These are phyloP conservation scores for Cladosporium sp. DNA, from an alignment of 2,329 filamentous ascomycete genomes.

Conservation along the genomic window DNA sequence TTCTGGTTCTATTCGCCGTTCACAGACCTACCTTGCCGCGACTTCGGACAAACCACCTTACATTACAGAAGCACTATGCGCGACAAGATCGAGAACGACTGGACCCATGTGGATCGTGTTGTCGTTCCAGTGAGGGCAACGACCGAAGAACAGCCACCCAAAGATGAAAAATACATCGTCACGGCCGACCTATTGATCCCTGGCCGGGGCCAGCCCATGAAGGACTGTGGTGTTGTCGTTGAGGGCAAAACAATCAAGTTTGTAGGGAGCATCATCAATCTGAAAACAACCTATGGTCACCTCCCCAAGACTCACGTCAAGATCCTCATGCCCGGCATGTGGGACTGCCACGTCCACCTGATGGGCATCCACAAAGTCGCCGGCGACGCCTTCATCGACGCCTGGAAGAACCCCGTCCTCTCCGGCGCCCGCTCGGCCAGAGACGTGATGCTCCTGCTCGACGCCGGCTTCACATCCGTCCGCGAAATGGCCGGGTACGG, in stretches of 20 bases:
- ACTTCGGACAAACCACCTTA: background rate
- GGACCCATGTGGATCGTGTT: background rate
- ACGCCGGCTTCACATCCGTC: slow-evolving; percentile 50
- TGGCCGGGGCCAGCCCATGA: slow-evolving; percentile 42
- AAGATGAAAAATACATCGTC: slow-evolving; percentile 8
- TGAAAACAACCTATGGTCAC: slow-evolving; percentile 14
- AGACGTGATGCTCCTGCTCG: slow-evolving; percentile 40
- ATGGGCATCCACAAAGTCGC: slow-evolving; percentile 32
- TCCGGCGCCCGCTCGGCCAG: slow-evolving; percentile 40
- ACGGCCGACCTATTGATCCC: slow-evolving; percentile 42
- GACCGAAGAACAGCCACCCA: background rate
- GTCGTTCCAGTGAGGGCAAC: background rate
- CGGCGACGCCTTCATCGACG: slow-evolving; percentile 21
- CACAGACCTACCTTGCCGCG: background rate
- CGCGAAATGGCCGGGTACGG: slow-evolving; percentile 48
- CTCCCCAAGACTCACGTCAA: slow-evolving; percentile 35
- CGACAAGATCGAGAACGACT: background rate
- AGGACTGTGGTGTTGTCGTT: slow-evolving; percentile 38
- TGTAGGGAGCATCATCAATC: slow-evolving; percentile 30
- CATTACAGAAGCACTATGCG: background rate
- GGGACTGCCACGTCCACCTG: slow-evolving; percentile 52
- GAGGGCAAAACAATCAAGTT: slow-evolving; percentile 38
- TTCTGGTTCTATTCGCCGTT: background rate
- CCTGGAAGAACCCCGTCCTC: slow-evolving; percentile 26
- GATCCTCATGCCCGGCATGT: slow-evolving; percentile 49